Base-by-base conservation (phyloP, 169 alveolate species). In the Hepatocystis sp. region DNA sequence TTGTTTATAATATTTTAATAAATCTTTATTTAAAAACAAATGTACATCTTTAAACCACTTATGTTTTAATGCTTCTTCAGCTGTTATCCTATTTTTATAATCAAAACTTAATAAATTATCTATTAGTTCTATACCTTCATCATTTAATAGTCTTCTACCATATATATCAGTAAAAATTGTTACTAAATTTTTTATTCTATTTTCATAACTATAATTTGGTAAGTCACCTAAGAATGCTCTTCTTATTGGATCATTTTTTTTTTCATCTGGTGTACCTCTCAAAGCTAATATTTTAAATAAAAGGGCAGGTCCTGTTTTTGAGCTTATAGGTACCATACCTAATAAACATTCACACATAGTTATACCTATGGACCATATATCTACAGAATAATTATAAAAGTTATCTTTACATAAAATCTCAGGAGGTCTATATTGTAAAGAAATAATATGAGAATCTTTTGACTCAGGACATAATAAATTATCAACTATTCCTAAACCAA, bases 111-210 rank as follows among this genome's bases (percentile, higher is more conserved):
- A 91, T 91, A 95, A 93, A 53, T 90, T 91, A 27, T 90, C 92
- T 19, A 95, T 47, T 51, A 95, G 71, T 51, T 95, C 98, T 19
- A 95, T 91, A 15, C 97, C 96, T 13, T 92, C 91, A 32, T 91
- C 94, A 58, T 93, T 90, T 28, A 92, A 42, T 30, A 92, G 84
- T 63, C 63, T 90, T 34, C 95, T 58, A 4, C 95, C 95, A 56
- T 90, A 92, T 36, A 90, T 91, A 53, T 92, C 95, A 3, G 95
- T 92, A 63, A 92, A 92, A 67, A 92, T 66, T 4, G 84, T 67
- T 61, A 91, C 39, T 58, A 92, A 56, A 61, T 91, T 85, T 39
- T 53, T 66, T 15, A 86, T 11, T 7, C 91, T 49, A 23, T 92
- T 94, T 7, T 90, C 39, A n/a, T n/a, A n/a, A 34, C 84, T 84